Evolutionary conservation across 148 eudicot genomes (phyloP).

Genomic region (Tetragonia tetragonoides): DNA sequence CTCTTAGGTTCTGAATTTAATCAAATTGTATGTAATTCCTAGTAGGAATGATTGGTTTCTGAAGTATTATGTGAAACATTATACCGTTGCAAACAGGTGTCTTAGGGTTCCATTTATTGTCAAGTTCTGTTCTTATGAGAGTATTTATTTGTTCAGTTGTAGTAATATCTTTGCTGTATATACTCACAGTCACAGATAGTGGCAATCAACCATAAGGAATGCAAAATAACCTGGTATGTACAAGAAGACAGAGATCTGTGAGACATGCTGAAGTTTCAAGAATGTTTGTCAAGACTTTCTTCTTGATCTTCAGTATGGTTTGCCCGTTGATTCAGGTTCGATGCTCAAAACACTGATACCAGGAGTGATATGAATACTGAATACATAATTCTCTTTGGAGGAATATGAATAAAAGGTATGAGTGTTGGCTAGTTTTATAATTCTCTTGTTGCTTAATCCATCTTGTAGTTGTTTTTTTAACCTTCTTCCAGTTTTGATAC

Average conservation of each 20-base stretch:
- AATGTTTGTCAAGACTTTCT: constrained; percentile 98
- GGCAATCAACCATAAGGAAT: constrained; percentile 87
- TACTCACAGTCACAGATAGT: constrained; percentile 72
- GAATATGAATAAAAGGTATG: constrained; percentile 97
- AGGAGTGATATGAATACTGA: constrained; percentile 97
- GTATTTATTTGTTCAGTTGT: too few species aligned
- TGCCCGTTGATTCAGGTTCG: constrained; percentile 75
- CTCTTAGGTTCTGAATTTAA: too few species aligned
- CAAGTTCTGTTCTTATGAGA: too few species aligned
- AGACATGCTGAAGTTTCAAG: constrained; percentile 91
- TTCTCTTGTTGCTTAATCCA: not conserved
- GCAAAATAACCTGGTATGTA: constrained; percentile 97
- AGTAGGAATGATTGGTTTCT: too few species aligned
- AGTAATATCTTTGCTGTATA: not conserved
- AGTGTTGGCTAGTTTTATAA: not conserved
- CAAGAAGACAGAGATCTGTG: constrained; percentile 86
- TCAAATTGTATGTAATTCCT: not conserved
- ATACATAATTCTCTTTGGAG: constrained; percentile 61
- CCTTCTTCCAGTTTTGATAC: too few species aligned
- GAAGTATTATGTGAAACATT: too few species aligned
- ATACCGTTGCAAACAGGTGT: too few species aligned
- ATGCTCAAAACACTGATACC: constrained; percentile 71
- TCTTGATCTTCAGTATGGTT: constrained; percentile 93
- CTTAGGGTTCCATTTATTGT: too few species aligned
- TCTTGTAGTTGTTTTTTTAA: not conserved